A percentile compares a stretch with the other conserved stretches of the same genome.
Conservation (phyloP, 305 asterid genomes). For the Fraxinus greggii region DNA sequence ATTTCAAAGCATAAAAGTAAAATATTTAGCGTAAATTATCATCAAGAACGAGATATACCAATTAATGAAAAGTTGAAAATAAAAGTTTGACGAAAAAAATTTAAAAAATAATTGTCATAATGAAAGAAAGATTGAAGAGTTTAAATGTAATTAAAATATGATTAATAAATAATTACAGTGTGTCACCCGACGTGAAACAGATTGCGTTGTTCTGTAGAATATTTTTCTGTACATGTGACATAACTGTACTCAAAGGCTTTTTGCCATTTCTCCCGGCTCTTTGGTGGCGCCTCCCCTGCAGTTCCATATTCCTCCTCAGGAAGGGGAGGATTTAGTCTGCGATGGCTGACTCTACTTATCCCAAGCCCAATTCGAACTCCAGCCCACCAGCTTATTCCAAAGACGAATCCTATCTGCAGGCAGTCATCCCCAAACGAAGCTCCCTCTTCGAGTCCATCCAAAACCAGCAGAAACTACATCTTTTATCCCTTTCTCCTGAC, state of each 20-base stretch:
- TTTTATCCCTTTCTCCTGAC: slow-evolving; percentile 58
- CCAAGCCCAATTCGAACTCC: slow-evolving; percentile 30
- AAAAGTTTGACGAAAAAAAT: no score
- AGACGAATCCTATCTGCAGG: slow-evolving; percentile 66
- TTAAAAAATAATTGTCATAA: no score
- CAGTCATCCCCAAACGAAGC: slow-evolving; percentile 65
- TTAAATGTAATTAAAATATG: no score
- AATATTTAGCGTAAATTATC: no score
- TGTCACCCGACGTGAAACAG: no score
- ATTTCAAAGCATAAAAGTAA: no score
- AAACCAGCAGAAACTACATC: slow-evolving; percentile 44
- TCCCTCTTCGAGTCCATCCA: slow-evolving; percentile 52
- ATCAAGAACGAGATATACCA: no score
- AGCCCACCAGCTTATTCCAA: slow-evolving; percentile 30
- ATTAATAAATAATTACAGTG: no score
- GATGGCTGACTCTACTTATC: slow-evolving; percentile 42
- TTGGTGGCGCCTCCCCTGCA: slow-evolving; percentile 39
- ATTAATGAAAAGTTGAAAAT: no score
- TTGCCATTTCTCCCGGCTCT: slow-evolving; percentile 29
- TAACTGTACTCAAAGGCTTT: slow-evolving; percentile 3
- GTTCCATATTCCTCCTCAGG: slow-evolving; percentile 28
- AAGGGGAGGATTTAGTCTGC: not conserved
- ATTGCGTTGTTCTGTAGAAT: no score
- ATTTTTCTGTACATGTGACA: no score
- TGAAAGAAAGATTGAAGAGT: no score